A percentile compares a stretch with the other conserved stretches of the same genome.
phyloP scores from a whole-genome alignment of 805 yeast genomes.

The Cephaloascus fragrans region DNA sequence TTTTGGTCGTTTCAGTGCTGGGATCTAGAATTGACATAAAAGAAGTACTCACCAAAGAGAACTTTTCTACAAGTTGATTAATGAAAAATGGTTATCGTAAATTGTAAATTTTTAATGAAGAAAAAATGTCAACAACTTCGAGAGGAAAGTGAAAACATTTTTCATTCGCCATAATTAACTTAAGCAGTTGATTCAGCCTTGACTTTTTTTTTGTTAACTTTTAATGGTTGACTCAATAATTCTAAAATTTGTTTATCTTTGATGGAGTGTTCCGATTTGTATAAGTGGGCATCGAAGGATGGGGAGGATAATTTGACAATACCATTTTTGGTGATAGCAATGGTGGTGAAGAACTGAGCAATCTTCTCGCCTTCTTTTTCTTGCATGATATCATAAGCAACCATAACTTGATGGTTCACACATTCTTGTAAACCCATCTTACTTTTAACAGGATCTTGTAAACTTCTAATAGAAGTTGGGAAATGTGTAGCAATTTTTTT shows the following conservation, averaged over 20 bases:
- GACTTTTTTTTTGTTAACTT: constrained; percentile 36
- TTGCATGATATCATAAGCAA: constrained; percentile 58
- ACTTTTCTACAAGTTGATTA: too few relatives aligned
- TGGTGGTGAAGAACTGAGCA: constrained; percentile 68
- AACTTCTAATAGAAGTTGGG: constrained; percentile 60
- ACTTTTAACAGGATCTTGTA: constrained; percentile 61
- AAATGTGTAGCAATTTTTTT: constrained; percentile 56
- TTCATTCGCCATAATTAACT: too few relatives aligned
- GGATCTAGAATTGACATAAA: too few relatives aligned
- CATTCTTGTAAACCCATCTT: constrained; percentile 71
- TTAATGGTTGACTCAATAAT: constrained; percentile 41
- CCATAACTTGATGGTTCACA: constrained; percentile 52
- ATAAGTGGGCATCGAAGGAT: constrained; percentile 33
- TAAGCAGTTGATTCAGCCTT: too few relatives aligned
- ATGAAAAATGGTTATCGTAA: too few relatives aligned
- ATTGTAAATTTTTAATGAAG: too few relatives aligned
- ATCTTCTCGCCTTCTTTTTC: constrained; percentile 59
- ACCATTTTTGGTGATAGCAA: constrained; percentile 68
- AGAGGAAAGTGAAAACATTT: too few relatives aligned
- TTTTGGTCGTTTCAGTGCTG: too few relatives aligned
- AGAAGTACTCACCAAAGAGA: too few relatives aligned
- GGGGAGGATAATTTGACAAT: constrained; percentile 54
- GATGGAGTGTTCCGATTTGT: constrained; percentile 48
- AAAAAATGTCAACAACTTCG: too few relatives aligned
- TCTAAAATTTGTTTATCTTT: constrained; percentile 38